Base-by-base conservation (phyloP, 2,329 filamentous ascomycete genomes). In the Pezicula carpinea region DNA sequence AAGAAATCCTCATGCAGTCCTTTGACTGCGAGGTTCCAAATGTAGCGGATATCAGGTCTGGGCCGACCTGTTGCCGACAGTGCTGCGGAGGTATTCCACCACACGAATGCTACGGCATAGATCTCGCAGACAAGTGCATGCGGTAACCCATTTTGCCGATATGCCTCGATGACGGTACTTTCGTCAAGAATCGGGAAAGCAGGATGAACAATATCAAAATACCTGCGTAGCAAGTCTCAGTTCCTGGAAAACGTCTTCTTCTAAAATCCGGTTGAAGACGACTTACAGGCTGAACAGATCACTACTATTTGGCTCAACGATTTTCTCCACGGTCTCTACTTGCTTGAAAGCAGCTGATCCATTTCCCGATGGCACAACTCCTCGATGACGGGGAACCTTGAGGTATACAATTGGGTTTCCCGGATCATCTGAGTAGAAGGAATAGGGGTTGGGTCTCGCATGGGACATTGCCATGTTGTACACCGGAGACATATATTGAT, bases 111-210 rank as follows among this genome's bases (percentile, higher is more conserved):
- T 55, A 79, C 75, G 0, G 79, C 80, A 54, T 82, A 79, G 1
- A 84, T 62, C 47, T 75, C 75, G 34, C 76, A 74, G 3, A 83
- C 57, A 18, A 84, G 63, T 2, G 78, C 74, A 0, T 78, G 76
- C 0, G 79, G 79, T 43, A 78, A 72, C 8, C 71, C 67, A 8
- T 73, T 67, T 47, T 73, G 17, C 42, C 72, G 26, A 67, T 62
- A 5, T 65, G 43, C 43, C 61, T 1, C 59, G 65, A 46, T 74
- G 76, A 18, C 74, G 72, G 10, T 68, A 67, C 49, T 61, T 36
- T 79, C 74, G 49, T 84, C 78, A 6, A 83, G 68, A 2, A 84
- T 65, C 0, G 80, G 81, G 49, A 83, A 78, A n/a, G 77, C 79
- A n/a, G 67, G 66, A 58, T 83, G 79, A 33, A 77, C 72, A 46